Evolutionary conservation across 768 basidiomycete species (phyloP).

Genomic region (Podaxis sp.): DNA sequence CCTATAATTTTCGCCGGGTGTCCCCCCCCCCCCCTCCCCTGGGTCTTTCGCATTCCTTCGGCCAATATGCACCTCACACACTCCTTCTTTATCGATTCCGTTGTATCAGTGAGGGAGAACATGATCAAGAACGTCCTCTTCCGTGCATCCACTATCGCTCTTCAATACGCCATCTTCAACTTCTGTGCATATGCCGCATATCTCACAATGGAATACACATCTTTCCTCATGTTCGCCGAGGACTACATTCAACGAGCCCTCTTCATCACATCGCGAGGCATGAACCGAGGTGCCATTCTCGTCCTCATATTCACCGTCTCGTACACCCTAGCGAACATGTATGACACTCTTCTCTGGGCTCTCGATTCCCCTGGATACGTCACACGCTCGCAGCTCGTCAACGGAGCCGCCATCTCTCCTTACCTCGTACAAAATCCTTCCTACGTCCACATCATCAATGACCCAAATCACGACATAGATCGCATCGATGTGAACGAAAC

Average conservation of each 20-base stretch:
- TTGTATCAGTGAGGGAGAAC: conserved; percentile 16
- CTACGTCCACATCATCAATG: conserved; percentile 18
- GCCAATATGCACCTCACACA: not conserved
- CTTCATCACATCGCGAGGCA: conserved; percentile 16
- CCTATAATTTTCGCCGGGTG: not conserved
- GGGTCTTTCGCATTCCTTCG: no score
- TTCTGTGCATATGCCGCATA: conserved; percentile 20
- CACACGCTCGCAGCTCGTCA: conserved; percentile 6
- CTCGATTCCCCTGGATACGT: conserved; percentile 23
- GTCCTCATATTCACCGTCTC: conserved; percentile 17
- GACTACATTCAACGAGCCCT: conserved; percentile 19
- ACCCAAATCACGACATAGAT: conserved; percentile 14
- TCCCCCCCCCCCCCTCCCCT: not conserved
- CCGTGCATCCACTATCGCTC: conserved; percentile 16
- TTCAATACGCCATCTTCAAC: conserved; percentile 18
- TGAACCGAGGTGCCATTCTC: conserved; percentile 17
- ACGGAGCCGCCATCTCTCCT: conserved; percentile 5
- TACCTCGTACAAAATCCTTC: conserved; percentile 17
- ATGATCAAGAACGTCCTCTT: conserved; percentile 25
- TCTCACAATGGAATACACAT: conserved; percentile 18
- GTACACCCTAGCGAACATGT: conserved; percentile 16
- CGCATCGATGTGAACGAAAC: conserved; percentile 19
- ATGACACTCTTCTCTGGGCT: conserved; percentile 24
- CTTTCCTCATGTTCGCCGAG: conserved; percentile 24
- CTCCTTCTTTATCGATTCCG: not conserved